Evolutionary conservation across 2,329 filamentous ascomycete genomes (phyloP), one percentile per base, ranked within the genome.

Genomic region (Aspergillus phoenicis): DNA sequence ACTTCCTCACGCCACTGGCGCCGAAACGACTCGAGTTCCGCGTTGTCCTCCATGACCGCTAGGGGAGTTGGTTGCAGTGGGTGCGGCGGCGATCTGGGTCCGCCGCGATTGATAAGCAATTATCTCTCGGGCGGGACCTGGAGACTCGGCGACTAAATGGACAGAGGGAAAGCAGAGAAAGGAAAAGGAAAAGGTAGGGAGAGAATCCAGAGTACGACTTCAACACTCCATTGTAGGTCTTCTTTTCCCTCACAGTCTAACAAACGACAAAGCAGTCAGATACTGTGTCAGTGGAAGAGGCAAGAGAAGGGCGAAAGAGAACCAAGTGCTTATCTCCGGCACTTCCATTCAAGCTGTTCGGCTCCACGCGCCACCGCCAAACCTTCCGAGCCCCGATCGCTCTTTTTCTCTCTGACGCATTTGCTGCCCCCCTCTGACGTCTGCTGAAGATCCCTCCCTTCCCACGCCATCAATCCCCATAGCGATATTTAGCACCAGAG

Each of bases 1-100:
- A 96, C 90, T 74, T 97, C 93, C 68, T 91, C 89, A 61, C 87
- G 87, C 93, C 93, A 97, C 82, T 92, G 85, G 71, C 87, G 85
- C 66, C 94, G 89, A 78, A 97, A 97, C 49, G 85, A 88, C 76
- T 96, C 91, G 62, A 97, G 85, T 76, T 96, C 93, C 54, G 88
- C 83, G 73, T 86, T 83, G 66, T 80, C 75, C 38, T 70, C 73
- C 77, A 80, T 80, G 47, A 62, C 73, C 61, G 61, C 57, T 57
- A 30, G 56, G 59, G 57, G 41, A 38, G 60, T 57, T 68, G 57
- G 60, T 55, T 68, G 57, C 22, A 62, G 70, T 75, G 59, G 68
- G 59, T 71, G 66, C 49, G 22, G 52, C 58, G 59, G 49, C n/a
- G 58, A 11, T 28, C 49, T 41, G 59, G 53, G 52, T n/a, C 59